Evolutionary conservation across 2,329 filamentous ascomycete genomes (phyloP).

Genomic region (Cryphonectria japonica): DNA sequence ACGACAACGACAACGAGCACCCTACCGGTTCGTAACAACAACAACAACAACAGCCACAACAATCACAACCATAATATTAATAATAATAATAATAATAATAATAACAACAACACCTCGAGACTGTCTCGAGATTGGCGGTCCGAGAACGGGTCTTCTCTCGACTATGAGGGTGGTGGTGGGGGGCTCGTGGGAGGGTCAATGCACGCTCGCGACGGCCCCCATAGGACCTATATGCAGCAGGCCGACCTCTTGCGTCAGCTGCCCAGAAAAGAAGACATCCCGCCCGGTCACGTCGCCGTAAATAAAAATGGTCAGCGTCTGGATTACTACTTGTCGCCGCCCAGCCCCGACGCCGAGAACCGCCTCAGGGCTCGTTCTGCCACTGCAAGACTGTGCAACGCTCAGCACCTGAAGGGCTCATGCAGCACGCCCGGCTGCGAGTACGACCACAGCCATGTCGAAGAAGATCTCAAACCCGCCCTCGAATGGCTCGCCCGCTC

Average conservation of each 20-base stretch:
- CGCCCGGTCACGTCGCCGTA: slow-evolving; percentile 35
- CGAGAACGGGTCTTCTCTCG: slow-evolving; percentile 12
- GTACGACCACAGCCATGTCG: slow-evolving; percentile 37
- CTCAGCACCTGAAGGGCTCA: slow-evolving; percentile 21
- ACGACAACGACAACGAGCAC: not conserved
- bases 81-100: not conserved
- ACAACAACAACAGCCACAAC: not conserved
- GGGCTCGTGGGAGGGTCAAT: slow-evolving; percentile 10
- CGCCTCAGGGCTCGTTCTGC: slow-evolving; percentile 34
- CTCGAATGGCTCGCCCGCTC: slow-evolving; percentile 37
- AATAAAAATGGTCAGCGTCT: slow-evolving; percentile 37
- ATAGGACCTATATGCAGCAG: slow-evolving; percentile 17
- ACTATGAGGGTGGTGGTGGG: slow-evolving; percentile 23
- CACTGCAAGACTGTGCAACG: slow-evolving; percentile 31
- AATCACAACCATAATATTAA: not conserved
- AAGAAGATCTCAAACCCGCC: slow-evolving; percentile 34
- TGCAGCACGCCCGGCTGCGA: slow-evolving; percentile 38
- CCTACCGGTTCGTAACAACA: slow-evolving; percentile 6
- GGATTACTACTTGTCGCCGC: slow-evolving; percentile 35
- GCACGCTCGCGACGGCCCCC: slow-evolving; percentile 18
- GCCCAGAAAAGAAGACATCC: slow-evolving; percentile 36
- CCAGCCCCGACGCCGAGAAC: slow-evolving; percentile 27
- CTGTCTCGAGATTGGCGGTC: slow-evolving; percentile 17
- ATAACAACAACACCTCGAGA: not conserved
- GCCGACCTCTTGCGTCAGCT: slow-evolving; percentile 23